These are phyloP conservation scores for Gossypium davidsonii DNA, from an alignment of 441 rosid genomes.

Conservation along the genomic window DNA sequence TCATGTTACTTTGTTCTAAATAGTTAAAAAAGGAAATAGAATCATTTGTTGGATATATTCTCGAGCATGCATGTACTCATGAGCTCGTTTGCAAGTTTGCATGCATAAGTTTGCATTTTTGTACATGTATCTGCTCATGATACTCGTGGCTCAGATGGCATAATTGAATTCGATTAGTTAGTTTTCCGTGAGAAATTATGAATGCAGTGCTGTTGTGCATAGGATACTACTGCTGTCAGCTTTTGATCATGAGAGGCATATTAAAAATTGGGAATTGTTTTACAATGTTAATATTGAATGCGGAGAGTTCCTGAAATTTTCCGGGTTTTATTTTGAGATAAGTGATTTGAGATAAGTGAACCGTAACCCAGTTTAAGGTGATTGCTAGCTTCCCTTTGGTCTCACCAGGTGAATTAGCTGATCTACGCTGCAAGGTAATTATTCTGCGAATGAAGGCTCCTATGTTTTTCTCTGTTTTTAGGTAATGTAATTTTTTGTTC, in stretches of 20 bases:
- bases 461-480: slow-evolving; percentile 2
- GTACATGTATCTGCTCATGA: neutral
- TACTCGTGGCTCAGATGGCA: neutral
- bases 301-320: slow-evolving; percentile 26
- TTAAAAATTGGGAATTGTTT: slow-evolving; percentile 5
- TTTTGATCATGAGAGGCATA: slow-evolving; percentile 24
- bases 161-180: neutral
- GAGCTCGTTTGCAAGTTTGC: neutral
- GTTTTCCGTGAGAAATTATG: slow-evolving; percentile 2
- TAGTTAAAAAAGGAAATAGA: neutral
- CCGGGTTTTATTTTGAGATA: slow-evolving; percentile 14
- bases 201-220: neutral
- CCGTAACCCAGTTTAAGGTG: slow-evolving; percentile 25
- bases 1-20: neutral
- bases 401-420: slow-evolving; percentile 32
- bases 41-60: neutral
- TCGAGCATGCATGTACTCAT: neutral
- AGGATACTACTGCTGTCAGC: slow-evolving; percentile 14
- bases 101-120: neutral
- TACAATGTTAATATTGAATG: neutral
- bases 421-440: slow-evolving; percentile 11
- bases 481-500: neutral
- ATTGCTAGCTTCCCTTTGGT: slow-evolving; percentile 38
- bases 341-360: slow-evolving; percentile 30
- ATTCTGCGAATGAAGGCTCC: slow-evolving; percentile 16